Conservation (phyloP, 2,329 filamentous ascomycete species). For the Paecilomyces dactylethromorphus region DNA sequence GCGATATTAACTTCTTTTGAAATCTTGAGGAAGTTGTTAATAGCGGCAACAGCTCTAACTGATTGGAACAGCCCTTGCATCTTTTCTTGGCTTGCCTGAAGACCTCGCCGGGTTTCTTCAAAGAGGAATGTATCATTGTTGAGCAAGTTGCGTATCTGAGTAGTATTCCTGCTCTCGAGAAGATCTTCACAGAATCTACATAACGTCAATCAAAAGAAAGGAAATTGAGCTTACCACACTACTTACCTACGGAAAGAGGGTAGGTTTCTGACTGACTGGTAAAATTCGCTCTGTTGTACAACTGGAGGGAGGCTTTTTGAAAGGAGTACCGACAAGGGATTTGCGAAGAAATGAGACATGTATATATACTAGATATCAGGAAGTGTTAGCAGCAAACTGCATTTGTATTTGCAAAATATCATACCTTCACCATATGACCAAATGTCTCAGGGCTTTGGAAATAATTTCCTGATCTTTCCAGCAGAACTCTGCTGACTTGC, state of each 20-base stretch:
- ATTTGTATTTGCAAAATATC: background rate
- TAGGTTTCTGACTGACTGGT: constrained; percentile 51
- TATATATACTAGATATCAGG: constrained; percentile 46
- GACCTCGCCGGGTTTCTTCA: constrained; percentile 28
- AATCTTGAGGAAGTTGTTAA: constrained; percentile 21
- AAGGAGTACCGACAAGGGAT: constrained; percentile 50
- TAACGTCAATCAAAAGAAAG: background rate
- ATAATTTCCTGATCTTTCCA: constrained; percentile 53
- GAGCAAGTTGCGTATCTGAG: constrained; percentile 40
- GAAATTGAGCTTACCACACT: background rate
- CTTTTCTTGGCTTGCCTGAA: constrained; percentile 33
- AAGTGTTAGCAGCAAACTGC: background rate
- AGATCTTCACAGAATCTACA: constrained; percentile 35
- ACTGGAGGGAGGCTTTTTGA: constrained; percentile 15
- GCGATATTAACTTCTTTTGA: constrained; percentile 24
- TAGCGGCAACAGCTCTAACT: constrained; percentile 19
- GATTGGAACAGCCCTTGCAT: constrained; percentile 32
- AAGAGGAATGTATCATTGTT: constrained; percentile 45
- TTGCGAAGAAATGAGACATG: constrained; percentile 60
- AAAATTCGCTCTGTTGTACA: constrained; percentile 34
- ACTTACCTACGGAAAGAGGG: constrained; percentile 48
- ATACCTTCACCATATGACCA: constrained; percentile 45
- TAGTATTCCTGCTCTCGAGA: constrained; percentile 27
- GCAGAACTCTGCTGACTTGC: constrained; percentile 42
- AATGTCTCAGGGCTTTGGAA: constrained; percentile 54